phyloP scores from a whole-genome alignment of 1,139 yeast genomes.

The Pichia sp. region DNA sequence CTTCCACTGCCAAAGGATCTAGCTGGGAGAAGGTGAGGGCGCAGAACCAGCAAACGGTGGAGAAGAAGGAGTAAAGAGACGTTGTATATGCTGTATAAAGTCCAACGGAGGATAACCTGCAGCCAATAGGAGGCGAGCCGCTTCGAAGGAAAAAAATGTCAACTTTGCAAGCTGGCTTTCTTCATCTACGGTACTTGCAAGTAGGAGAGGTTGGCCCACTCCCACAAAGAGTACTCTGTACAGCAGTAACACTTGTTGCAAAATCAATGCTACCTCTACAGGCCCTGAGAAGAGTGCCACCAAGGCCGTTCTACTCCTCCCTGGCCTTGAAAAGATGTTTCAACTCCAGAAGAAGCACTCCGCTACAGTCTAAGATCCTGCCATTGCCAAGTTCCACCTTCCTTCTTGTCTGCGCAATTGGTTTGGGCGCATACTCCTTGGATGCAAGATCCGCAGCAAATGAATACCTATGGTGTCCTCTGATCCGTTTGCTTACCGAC shows the following conservation, averaged over 20 bases:
- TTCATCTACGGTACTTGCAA: neutral
- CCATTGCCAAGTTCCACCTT: slow-evolving; percentile 23
- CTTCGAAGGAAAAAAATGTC: neutral
- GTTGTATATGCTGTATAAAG: neutral
- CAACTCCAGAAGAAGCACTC: neutral
- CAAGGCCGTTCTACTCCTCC: neutral
- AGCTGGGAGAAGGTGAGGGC: slow-evolving; percentile 7
- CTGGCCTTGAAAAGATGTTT: slow-evolving; percentile 1
- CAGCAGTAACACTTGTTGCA: neutral
- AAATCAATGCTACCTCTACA: neutral
- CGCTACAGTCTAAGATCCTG: slow-evolving; percentile 16
- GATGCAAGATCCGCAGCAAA: slow-evolving; percentile 84
- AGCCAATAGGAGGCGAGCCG: neutral
- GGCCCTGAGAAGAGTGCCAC: neutral
- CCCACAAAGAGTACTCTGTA: neutral
- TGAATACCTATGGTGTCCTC: slow-evolving; percentile 75
- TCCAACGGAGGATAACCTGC: neutral
- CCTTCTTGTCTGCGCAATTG: slow-evolving; percentile 26
- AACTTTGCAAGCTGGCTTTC: neutral
- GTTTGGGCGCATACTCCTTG: slow-evolving; percentile 33
- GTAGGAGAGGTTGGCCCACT: neutral
- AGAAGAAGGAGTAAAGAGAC: neutral
- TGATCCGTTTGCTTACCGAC: slow-evolving; percentile 63
- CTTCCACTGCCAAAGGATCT: neutral
- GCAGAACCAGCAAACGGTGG: neutral